Evolutionary conservation across 2,329 filamentous ascomycete species (phyloP).

Genomic region (Stagonosporopsis rhizophila): DNA sequence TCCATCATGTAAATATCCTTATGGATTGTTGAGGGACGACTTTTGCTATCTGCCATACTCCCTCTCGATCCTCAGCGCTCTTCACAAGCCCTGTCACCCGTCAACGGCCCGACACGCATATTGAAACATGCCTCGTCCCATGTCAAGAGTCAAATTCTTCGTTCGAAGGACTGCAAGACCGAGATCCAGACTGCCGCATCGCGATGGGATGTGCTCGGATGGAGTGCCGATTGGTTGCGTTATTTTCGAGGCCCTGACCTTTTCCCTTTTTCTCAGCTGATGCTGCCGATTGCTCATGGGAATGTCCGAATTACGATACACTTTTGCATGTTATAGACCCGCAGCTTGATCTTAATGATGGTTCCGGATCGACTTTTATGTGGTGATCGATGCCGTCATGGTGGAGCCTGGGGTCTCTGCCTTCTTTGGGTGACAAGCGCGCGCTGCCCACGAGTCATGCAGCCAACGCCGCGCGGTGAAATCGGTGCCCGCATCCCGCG

Average conservation of each 20-base stretch:
- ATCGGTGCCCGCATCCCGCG: constrained; percentile 13
- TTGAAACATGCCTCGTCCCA: constrained; percentile 1
- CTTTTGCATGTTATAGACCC: constrained; percentile 10
- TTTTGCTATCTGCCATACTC: background rate
- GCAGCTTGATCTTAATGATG: background rate
- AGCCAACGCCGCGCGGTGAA: constrained; percentile 11
- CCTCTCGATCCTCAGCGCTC: constrained; percentile 6
- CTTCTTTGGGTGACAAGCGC: constrained; percentile 9
- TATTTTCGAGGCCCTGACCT: background rate
- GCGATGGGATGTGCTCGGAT: background rate
- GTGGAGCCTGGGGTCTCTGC: constrained; percentile 10
- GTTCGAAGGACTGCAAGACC: background rate
- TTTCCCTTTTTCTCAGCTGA: background rate
- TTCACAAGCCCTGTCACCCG: background rate
- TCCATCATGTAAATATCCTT: background rate
- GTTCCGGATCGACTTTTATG: constrained; percentile 14
- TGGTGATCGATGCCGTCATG: constrained; percentile 20
- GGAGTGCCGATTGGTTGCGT: constrained; percentile 14
- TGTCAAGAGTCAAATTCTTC: background rate
- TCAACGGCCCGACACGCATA: constrained; percentile 10
- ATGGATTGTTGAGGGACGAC: background rate
- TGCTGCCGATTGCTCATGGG: constrained; percentile 3
- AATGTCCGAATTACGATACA: constrained; percentile 9
- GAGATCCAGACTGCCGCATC: background rate
- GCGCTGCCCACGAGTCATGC: constrained; percentile 14